Percentiles rank a stretch among this genome's conserved stretches.
These are phyloP conservation scores for Solanum pimpinellifolium DNA, from an alignment of 257 asterid species.

Conservation along the genomic window DNA sequence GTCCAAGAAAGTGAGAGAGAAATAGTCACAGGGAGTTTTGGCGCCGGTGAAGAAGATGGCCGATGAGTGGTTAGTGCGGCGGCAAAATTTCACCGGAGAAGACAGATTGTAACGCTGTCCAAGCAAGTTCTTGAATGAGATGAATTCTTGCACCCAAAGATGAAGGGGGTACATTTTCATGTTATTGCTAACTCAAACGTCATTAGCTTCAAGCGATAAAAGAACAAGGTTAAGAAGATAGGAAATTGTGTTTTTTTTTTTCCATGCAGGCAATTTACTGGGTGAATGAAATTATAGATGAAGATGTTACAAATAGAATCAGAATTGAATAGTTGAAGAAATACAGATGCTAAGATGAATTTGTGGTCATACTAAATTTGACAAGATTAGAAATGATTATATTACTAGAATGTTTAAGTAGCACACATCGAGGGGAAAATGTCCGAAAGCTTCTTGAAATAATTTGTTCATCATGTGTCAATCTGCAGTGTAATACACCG, in stretches of 20 bases:
- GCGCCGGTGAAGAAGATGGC: background rate
- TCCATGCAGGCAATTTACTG: background rate
- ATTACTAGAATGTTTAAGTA: background rate
- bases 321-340: background rate
- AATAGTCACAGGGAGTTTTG: background rate
- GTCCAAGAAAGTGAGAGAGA: background rate
- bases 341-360: background rate
- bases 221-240: background rate
- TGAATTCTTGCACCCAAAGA: background rate
- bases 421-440: background rate
- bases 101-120: too few relatives aligned
- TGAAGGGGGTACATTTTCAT: background rate
- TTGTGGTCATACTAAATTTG: background rate
- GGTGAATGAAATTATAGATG: background rate
- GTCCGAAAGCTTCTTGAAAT: background rate
- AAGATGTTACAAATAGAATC: background rate
- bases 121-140: background rate
- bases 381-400: background rate
- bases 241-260: background rate
- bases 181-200: background rate
- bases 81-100: background rate
- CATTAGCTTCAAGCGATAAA: background rate
- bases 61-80: background rate
- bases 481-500: background rate
- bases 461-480: background rate